Conservation (phyloP, 1,139 yeast genomes). For the Taphrina betulina region DNA sequence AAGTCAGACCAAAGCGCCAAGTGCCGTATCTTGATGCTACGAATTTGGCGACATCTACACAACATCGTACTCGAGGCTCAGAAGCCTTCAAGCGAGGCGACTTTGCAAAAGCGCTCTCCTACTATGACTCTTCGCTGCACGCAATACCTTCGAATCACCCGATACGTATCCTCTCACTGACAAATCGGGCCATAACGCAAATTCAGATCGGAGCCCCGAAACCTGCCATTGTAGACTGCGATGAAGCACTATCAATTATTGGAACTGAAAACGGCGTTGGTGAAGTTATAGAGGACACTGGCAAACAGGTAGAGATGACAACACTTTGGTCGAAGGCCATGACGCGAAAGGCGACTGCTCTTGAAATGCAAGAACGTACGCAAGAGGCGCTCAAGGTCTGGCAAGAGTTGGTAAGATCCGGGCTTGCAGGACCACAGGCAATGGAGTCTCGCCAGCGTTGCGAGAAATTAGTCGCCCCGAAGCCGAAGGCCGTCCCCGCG, state of each 20-base stretch:
- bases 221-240: constrained; percentile 56
- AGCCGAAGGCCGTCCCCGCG: constrained; percentile 21
- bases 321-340: constrained; percentile 73
- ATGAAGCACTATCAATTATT: constrained; percentile 59
- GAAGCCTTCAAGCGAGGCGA: constrained; percentile 76
- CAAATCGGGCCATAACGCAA: constrained; percentile 73
- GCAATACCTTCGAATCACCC: constrained; percentile 67
- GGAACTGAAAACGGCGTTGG: constrained; percentile 48
- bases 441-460: constrained; percentile 86
- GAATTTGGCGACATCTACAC: constrained; percentile 40
- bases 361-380: constrained; percentile 73
- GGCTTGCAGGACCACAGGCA: constrained; percentile 61
- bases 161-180: constrained; percentile 62
- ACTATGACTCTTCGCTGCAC: constrained; percentile 61
- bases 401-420: constrained; percentile 62
- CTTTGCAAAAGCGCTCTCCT: constrained; percentile 62
- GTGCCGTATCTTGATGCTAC: constrained; percentile 22
- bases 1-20: background rate
- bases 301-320: constrained; percentile 53
- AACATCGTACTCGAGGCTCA: constrained; percentile 61
- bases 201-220: constrained; percentile 74
- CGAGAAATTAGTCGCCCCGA: constrained; percentile 52
- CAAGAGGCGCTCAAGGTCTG: constrained; percentile 63
- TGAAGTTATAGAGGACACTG: constrained; percentile 46
- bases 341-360: constrained; percentile 73